phyloP scores from a whole-genome alignment of 768 basidiomycete genomes.

The Leccinum variicolor region DNA sequence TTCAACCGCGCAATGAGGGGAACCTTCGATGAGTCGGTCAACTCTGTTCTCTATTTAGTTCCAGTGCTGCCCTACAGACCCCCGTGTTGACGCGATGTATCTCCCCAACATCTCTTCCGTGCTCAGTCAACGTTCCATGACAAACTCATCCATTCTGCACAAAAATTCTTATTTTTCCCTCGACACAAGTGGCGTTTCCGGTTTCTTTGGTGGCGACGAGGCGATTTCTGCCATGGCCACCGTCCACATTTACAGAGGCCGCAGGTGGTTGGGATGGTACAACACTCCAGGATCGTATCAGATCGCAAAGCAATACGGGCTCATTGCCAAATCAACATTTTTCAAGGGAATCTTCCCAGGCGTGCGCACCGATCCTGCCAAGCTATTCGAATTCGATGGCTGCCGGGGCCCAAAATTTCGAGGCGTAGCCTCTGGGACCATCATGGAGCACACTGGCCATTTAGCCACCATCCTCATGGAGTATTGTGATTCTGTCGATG shows the following conservation, averaged over 20 bases:
- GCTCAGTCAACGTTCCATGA: constrained; percentile 1
- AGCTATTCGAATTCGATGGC: constrained; percentile 3
- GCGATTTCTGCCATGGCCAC: constrained; percentile 31
- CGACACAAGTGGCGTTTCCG: constrained; percentile 26
- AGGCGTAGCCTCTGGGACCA: constrained; percentile 2
- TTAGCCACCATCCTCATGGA: constrained; percentile 4
- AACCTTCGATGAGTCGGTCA: background rate
- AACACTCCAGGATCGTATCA: constrained; percentile 32
- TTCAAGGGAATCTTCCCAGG: constrained; percentile 10
- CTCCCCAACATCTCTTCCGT: background rate
- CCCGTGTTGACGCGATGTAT: background rate
- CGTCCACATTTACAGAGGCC: constrained; percentile 24
- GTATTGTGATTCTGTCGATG: background rate
- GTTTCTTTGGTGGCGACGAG: constrained; percentile 32
- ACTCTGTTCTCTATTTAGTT: background rate
- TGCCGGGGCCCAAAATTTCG: constrained; percentile 1
- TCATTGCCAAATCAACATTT: constrained; percentile 16
- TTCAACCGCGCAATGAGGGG: background rate
- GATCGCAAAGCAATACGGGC: constrained; percentile 25
- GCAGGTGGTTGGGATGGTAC: constrained; percentile 32
- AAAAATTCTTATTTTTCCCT: constrained; percentile 8
- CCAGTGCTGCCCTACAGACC: background rate
- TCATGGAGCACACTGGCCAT: constrained; percentile 9
- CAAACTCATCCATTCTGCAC: background rate
- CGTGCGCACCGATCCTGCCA: constrained; percentile 11